Base-by-base conservation (phyloP, 306 rosid genomes). In the Delonix regia region DNA sequence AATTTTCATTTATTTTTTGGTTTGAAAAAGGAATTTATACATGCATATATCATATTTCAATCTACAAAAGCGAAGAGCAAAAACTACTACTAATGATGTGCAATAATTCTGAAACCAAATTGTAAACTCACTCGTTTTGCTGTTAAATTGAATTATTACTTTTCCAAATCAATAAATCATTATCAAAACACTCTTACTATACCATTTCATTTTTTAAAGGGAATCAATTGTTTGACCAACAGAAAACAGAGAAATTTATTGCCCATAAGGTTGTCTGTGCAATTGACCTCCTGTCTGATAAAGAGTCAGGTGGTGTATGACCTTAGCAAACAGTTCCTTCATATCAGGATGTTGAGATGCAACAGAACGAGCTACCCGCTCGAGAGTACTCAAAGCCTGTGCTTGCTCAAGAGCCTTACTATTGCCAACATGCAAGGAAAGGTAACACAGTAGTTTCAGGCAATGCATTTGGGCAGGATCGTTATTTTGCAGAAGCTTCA, bases 221-320 rank as follows among this genome's bases (percentile, higher is more conserved):
- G 77, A 82, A 76, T 28, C 47, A 73, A 76, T 51, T 45, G 60
- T 69, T 78, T 73, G 60, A 47, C 11, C 24, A 80, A 41, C 38
- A 11, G 56, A 59, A 73, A 82, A 66, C 45, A 66, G 73, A 24
- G 55, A 60, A 25, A 25, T 28, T 86, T 79, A 90, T 13, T 80
- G 81, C 22, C 82, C 83, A 42, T 73, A 83, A 49, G 89, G 79
- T 49, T 81, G 92, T 71, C 89, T 79, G 89, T 86, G 94, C 71
- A 90, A 90, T 69, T 87, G 97, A 85, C 82, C 89, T 81, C 94
- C 97, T 2, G 94, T 73, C 86, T 94, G 98, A 83, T 85, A 91
- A 78, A 94, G 94, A 61, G 90, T 87, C 69, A 92, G 96, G 66
- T 87, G 88, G 82, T 89, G 90, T 55, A 90, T 78, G 68, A 97